phyloP scores from a whole-genome alignment of 1,284 basidiomycete genomes.

The Ustilago shanxiensis region DNA sequence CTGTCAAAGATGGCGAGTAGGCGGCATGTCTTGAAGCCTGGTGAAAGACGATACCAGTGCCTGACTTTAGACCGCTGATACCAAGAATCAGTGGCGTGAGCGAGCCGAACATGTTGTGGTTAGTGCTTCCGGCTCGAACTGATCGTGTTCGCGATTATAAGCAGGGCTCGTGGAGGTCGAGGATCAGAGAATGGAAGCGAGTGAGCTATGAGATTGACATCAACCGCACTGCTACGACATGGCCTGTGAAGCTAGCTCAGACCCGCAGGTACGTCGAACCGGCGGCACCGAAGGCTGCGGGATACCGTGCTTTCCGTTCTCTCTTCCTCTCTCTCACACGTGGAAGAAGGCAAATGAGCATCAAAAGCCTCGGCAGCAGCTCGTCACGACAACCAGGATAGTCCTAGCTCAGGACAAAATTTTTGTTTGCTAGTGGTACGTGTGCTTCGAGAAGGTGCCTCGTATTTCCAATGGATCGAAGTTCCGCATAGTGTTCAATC shows the following conservation, averaged over 20 bases:
- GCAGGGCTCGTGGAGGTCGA: neutral
- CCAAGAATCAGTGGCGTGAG: slow-evolving; percentile 21
- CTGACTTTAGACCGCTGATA: slow-evolving; percentile 22
- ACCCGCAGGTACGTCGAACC: neutral
- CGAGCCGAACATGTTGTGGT: slow-evolving; percentile 23
- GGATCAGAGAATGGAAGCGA: neutral
- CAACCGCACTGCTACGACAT: neutral
- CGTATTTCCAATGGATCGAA: too few species aligned
- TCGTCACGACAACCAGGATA: neutral
- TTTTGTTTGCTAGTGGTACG: too few species aligned
- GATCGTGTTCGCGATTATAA: neutral
- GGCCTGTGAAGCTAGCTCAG: neutral
- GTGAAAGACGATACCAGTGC: slow-evolving; percentile 25
- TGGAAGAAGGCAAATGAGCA: neutral
- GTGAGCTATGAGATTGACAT: too few species aligned
- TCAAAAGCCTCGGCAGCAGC: too few species aligned
- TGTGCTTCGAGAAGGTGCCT: too few species aligned
- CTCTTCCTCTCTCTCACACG: neutral
- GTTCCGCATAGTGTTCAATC: too few species aligned
- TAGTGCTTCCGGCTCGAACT: neutral
- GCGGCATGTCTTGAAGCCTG: slow-evolving; percentile 30
- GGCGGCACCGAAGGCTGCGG: neutral
- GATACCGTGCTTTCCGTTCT: neutral
- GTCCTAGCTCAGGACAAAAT: too few species aligned
- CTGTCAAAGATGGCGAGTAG: slow-evolving; percentile 33